Evolutionary conservation across 1,139 yeast species (phyloP).

Genomic region (Candida sp.): DNA sequence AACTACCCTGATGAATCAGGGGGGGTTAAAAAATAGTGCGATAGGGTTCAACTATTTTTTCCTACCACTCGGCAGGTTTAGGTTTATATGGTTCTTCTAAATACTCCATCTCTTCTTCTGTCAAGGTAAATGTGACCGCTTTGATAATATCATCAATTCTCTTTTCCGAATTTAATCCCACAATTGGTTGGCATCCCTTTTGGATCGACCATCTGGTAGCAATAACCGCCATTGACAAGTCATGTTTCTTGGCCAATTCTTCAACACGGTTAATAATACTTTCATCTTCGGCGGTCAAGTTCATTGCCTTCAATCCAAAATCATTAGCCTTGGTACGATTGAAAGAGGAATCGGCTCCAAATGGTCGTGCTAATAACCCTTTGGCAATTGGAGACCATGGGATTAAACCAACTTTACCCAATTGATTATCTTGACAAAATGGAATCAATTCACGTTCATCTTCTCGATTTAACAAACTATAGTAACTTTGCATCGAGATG

Average conservation of each 20-base stretch:
- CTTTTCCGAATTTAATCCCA: constrained; percentile 50
- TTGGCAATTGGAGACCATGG: constrained; percentile 54
- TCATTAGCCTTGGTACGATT: constrained; percentile 8
- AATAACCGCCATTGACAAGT: constrained; percentile 51
- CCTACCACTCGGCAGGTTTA: neutral
- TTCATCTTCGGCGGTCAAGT: constrained; percentile 17
- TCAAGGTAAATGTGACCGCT: constrained; percentile 38
- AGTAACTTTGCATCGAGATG: constrained; percentile 56
- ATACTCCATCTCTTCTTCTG: constrained; percentile 41
- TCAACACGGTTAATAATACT: constrained; percentile 50
- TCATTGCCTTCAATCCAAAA: constrained; percentile 1
- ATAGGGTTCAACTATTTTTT: no score
- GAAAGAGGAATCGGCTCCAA: constrained; percentile 3
- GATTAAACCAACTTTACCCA: constrained; percentile 43
- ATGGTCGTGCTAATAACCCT: constrained; percentile 45
- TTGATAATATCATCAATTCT: constrained; percentile 53
- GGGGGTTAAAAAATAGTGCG: no score
- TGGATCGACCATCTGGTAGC: constrained; percentile 53
- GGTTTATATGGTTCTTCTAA: constrained; percentile 47
- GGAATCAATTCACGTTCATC: constrained; percentile 61
- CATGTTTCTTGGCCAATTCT: constrained; percentile 41
- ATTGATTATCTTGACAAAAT: constrained; percentile 27
- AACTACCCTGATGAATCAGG: no score
- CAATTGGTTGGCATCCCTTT: constrained; percentile 53
- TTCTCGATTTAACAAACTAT: constrained; percentile 53